A percentile compares a stretch with the other conserved stretches of the same genome.
phyloP scores from a whole-genome alignment of 1,284 basidiomycete species.

The Chalciporus piperatoides region DNA sequence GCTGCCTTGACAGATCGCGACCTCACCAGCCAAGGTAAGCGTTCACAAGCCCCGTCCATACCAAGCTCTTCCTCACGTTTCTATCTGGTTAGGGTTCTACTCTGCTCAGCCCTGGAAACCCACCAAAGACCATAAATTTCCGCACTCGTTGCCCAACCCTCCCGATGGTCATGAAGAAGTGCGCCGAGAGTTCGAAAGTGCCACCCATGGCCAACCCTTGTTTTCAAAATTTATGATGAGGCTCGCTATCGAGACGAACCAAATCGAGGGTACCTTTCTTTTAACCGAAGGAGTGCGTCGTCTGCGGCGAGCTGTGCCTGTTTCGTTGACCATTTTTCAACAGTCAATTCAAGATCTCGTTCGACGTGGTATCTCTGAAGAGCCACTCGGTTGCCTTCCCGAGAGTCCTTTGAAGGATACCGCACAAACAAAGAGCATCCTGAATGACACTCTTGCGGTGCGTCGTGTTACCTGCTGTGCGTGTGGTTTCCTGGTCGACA shows the following conservation, averaged over 20 bases:
- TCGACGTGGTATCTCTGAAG: background rate
- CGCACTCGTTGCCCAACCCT: background rate
- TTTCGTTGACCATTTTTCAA: no score
- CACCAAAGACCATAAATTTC: background rate
- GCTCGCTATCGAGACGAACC: background rate
- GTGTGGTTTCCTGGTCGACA: no score
- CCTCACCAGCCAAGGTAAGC: no score
- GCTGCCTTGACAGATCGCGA: no score
- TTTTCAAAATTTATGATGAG: background rate
- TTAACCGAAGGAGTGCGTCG: background rate
- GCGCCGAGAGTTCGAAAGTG: background rate
- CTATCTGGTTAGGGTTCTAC: no score
- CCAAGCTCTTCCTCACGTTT: no score
- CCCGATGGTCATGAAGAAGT: background rate
- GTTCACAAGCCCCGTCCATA: no score
- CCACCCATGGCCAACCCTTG: background rate
- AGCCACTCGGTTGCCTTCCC: background rate
- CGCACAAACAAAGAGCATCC: background rate
- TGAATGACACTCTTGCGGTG: background rate
- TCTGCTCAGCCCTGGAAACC: background rate
- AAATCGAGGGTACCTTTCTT: background rate
- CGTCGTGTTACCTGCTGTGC: no score
- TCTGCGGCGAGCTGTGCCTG: no score
- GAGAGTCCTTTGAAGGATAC: background rate
- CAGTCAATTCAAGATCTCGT: background rate